Evolutionary conservation across 164 flowering plant species (phyloP), one percentile per base, ranked within the genome.

Genomic region (Chimonanthus salicifolius): DNA sequence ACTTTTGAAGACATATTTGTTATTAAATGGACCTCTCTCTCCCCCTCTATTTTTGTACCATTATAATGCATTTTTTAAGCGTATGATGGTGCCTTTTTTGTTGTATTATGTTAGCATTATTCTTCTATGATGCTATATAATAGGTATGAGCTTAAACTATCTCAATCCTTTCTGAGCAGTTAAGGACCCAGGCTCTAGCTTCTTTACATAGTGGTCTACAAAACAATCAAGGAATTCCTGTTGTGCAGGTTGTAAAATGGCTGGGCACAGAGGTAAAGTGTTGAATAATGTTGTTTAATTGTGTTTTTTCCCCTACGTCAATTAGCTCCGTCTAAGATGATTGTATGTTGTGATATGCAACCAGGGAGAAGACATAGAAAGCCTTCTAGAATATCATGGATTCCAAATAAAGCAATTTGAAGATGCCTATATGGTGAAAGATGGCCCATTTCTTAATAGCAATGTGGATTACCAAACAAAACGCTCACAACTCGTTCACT

Each of bases 131-230:
- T 33, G 33, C 33, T 11, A 51, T 20, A 44, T 63, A 71, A 47
- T 58, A 58, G 48, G 47, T 60, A 49, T 21, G 74, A 60, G 21
- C 47, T 33, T 48, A 67, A 58, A 45, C 60, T 49, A 68, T 69
- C 68, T 43, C 16, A 46, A 79, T 63, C 67, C 78, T 49, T 75
- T 81, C 77, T 86, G 49, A 74, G n/a, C 92, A 95, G 99, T 81
- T 96, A 80, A 85, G 97, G 64, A 89, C 92, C 71, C 95, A 94
- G 79, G 99, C 97, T n/a, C 93, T 96, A 77, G 98, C 98, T 82
- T 87, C 93, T 76, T 80, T 96, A 71, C 97, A 96, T 75, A 69
- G 85, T 78, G 97, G 97, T 79, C 87, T 96, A 21, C 98, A 85
- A 75, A 88, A 74, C 76, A 89, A 87, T 79, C 97, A 93, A 81